Base-by-base conservation (phyloP, 345 rosid genomes). In the Citrus hindsii region DNA sequence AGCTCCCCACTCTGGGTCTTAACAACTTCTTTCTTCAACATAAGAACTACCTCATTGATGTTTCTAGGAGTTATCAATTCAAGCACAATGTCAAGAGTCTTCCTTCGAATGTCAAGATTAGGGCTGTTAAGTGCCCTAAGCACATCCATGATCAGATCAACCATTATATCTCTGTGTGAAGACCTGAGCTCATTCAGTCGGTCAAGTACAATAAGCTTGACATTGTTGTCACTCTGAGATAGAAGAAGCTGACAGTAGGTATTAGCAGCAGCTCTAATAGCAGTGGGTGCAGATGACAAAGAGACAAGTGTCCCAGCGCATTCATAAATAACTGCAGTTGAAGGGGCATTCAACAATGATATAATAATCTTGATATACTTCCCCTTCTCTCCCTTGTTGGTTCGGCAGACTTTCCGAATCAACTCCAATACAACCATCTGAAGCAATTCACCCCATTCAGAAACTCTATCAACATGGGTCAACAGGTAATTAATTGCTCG, bases 61-160 rank as follows among this genome's bases (percentile, higher is more conserved):
- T 89, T 93, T 67, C 93, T 85, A 64, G 91, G 91, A 74, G 93
- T 92, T 61, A 93, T 89, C 87, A 93, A 83, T 32, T 93, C 98
- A n/a, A 92, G 97, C 51, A 87, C 87, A 58, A 93, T 93, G 78
- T 92, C 98, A 73, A 93, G 87, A 7, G 97, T 93, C 84, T 93
- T 93, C 88, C 90, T 87, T 58, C 94, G 87, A 67, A 93, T 93
- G 77, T 93, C 98, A 77, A 90, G 87, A 85, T 93, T 93, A 0
- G 94, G 97, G 81, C 97, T 93, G 55, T 94, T 90, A 35, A 93
- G 97, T n/a, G 94, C 97, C 84, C 98, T 87, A 61, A 93, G 98
- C 48, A 93, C 93, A 87, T 93, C 98, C 91, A 93, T 93, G 76
- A 92, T 86, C 86, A 90, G 70, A 84, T 92, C 98, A 75, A 90